Base-by-base conservation (phyloP, 2,329 filamentous ascomycete genomes). In the Parascedosporium putredinis region DNA sequence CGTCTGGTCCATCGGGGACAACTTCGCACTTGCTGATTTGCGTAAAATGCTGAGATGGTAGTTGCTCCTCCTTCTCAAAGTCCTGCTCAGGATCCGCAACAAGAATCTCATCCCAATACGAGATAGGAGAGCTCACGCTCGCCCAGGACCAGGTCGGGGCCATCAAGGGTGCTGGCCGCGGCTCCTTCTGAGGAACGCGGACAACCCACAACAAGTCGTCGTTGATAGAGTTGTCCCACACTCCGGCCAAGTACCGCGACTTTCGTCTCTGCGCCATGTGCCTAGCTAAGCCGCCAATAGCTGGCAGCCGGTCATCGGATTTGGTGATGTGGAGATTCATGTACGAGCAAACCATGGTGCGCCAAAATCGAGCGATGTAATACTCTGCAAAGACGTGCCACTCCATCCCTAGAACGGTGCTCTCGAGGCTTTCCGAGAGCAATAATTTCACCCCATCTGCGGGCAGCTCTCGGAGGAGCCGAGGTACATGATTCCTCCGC, bases 91-190 rank as follows among this genome's bases (percentile, higher is more conserved):
- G 20, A 10, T 50, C 50, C 20, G 18, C 27, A 27, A 42, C 51
- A 2, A 50, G 16, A 9, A 52, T 49, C 25, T 23, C 47, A 31
- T 55, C 51, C 12, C 16, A 50, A 38, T 53, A 50, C 2, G 18
- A 22, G 4, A 52, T 44, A 16, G 31, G 20, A 4, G 45, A 18
- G 7, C 49, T 33, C 12, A 53, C 48, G 31, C 53, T 53, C 25
- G 52, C 53, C 52, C 53, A 55, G 4, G 52, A 53, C 53, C 53
- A 55, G 1, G 47, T 46, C 12, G 50, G 53, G 1, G 52, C 50
- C 10, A 24, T 22, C 8, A 7, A 22, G 18, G 42, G 42, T 7
- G 6, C 6, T 8, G 42, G 33, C 27, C 44, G 16, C 5, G 33
- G n/a, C 36, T 25, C 47, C 44, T 36, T 53, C 8, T 4, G 22